Evolutionary conservation across 1,139 yeast species (phyloP), one percentile per base, ranked within the genome.

Genomic region (Magnusiomyces suaveolens): DNA sequence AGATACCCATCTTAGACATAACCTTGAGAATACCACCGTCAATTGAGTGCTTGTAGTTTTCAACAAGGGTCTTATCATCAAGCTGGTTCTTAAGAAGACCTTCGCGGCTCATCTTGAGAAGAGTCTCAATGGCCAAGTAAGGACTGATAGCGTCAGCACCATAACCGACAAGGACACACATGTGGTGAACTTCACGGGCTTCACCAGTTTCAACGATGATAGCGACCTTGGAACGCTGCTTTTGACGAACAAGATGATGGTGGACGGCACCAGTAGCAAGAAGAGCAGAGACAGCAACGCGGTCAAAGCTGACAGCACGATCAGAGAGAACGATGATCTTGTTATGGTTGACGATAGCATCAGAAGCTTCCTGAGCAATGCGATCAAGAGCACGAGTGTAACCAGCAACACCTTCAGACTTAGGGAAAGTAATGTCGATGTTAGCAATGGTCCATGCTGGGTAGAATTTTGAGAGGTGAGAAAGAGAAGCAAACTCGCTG

Each of bases 1-100:
- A 90, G 64, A 92, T 92, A 77, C 98, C 98, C 97, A 92, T 92
- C 77, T 92, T 92, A 48, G 97, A 87, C 98, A 92, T 92, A 59
- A 92, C 97, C 75, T 92, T 92, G 67, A 88, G 76, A 62, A 92
- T 84, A 72, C 97, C 97, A 56, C 89, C 84, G 67, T 90, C 95
- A 59, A 87, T 77, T 21, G 97, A 83, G 61, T 80, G 75, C 69
- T 84, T 85, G 75, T 87, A 92, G 75, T 92, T 90, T 54, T 75
- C 75, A 60, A 90, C 71, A 59, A 89, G 77, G 61, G 78, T 69
- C 41, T 78, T 80, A 59, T 82, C 82, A 43, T 82, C 68, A 56
- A 86, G 69, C 20, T 72, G 69, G 49, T 73, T 79, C 60, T 81
- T 78, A 62, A 90, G 75, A 64, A 92, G 76, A 10, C 85, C 85